These are phyloP conservation scores for Triglochin maritima DNA, from an alignment of 106 monocot genomes.

Conservation along the genomic window DNA sequence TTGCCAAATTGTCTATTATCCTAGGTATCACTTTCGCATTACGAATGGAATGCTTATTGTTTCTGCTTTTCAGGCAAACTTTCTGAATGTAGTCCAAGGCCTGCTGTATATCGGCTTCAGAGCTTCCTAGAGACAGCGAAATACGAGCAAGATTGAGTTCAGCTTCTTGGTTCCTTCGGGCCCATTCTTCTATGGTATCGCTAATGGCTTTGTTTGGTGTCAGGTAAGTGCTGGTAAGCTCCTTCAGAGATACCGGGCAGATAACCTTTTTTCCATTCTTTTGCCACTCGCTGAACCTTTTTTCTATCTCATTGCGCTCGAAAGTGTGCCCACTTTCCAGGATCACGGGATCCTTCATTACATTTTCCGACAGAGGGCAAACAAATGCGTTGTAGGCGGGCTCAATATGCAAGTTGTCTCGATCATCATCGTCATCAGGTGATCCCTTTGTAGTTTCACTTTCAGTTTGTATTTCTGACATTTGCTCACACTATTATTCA, in stretches of 20 bases:
- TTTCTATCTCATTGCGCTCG: conserved; percentile 76
- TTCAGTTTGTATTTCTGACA: no score
- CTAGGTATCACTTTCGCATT: conserved; percentile 36
- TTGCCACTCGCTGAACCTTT: conserved; percentile 71
- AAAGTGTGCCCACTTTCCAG: conserved; percentile 80
- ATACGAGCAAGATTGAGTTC: neutral
- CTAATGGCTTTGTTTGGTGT: conserved; percentile 75
- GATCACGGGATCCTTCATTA: conserved; percentile 77
- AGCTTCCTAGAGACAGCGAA: neutral
- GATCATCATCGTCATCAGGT: conserved; percentile 26
- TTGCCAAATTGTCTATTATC: conserved; percentile 63
- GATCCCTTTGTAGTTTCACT: no score
- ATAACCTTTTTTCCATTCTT: conserved; percentile 38
- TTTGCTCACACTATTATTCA: no score
- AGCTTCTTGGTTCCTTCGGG: neutral
- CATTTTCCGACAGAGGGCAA: conserved; percentile 68
- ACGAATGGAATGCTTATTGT: conserved; percentile 43
- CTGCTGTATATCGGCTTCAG: conserved; percentile 14
- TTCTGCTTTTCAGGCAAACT: conserved; percentile 44
- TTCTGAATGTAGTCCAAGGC: conserved; percentile 38
- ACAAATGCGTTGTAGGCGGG: conserved; percentile 74
- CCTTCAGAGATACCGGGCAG: conserved; percentile 62
- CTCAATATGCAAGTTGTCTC: conserved; percentile 51
- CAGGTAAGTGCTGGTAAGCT: conserved; percentile 41
- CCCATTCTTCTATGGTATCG: conserved; percentile 22